phyloP scores from a whole-genome alignment of 163 green algal species.

The Chlorella variabilis region DNA sequence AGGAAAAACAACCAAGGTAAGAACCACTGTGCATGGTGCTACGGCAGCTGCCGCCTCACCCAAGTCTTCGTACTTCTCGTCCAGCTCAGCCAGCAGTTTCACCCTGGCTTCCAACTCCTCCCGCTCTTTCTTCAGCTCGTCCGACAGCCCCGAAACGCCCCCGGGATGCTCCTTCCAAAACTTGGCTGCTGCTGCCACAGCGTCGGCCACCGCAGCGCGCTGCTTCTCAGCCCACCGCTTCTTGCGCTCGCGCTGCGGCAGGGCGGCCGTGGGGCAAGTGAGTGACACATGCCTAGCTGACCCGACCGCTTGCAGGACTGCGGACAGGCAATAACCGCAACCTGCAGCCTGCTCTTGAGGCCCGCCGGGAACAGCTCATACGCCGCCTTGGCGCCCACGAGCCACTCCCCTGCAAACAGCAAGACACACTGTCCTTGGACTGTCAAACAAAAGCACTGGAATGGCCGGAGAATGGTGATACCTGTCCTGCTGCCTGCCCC shows the following conservation, averaged over 20 bases:
- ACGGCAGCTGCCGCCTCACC: conserved; percentile 44
- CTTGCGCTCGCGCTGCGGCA: conserved; percentile 71
- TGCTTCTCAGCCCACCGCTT: conserved; percentile 80
- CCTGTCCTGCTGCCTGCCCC: too few species aligned
- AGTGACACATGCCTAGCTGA: neutral
- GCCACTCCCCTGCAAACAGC: conserved; percentile 75
- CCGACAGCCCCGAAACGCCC: neutral
- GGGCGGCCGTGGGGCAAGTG: too few species aligned
- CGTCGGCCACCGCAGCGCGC: conserved; percentile 58
- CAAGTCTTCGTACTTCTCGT: conserved; percentile 70
- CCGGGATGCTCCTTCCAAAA: conserved; percentile 27
- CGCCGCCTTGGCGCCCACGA: conserved; percentile 77
- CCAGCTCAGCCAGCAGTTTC: conserved; percentile 70
- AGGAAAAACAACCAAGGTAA: neutral
- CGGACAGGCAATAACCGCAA: too few species aligned
- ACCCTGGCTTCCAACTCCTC: conserved; percentile 81
- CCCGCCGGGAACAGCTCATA: conserved; percentile 80
- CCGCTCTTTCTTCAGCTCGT: conserved; percentile 48
- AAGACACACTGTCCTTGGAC: conserved; percentile 47
- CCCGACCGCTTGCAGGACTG: too few species aligned
- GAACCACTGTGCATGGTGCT: neutral
- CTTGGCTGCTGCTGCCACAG: conserved; percentile 59
- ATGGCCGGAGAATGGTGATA: neutral
- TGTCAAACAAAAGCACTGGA: too few species aligned
- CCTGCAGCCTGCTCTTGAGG: conserved; percentile 50